Base-by-base conservation (phyloP, 768 basidiomycete genomes). In the Phaffia australis region DNA sequence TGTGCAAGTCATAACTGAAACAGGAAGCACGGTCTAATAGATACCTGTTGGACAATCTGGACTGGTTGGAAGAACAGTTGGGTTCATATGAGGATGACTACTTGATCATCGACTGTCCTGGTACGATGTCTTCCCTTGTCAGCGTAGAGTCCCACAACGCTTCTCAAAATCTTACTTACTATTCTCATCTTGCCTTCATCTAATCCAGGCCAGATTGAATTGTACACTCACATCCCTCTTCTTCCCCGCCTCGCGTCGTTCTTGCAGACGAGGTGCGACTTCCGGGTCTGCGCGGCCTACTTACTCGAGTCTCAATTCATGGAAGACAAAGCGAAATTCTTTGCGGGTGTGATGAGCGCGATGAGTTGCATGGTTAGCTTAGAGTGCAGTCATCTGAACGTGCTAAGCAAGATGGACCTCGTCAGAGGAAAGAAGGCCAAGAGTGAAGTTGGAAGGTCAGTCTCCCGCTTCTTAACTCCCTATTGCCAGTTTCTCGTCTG, bases 331-430 rank as follows among this genome's bases (percentile, higher is more conserved):
- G 88, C 91, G 76, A 99, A 99, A 74, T 99, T 95, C 78, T 99
- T 99, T 78, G 87, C 90, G 66, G 95, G 95, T 23, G 94, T 98
- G 9, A 81, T 99, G 65, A 89, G 88, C 52, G 95, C 95, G 32
- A 97, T 99, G 95, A 92, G 89, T 48, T 92, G 94, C 32, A 99
- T 99, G 95, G 88, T 98, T 47, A 92, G 91, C 72, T 82, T 99
- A 50, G 95, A 97, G 74, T 85, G 95, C 47, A 92, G 93, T 0
- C 93, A 91, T 87, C 86, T 99, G 69, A 98, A 98, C 72, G 78
- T 98, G 75, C 91, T 99, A 88, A 94, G 90, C 54, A 99, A 99
- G 77, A 98, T 99, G 95, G 95, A 99, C 76, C 82, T 99, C 55
- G 88, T 98, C 56, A 89, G 66, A 21, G 69, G 69, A 30, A 73